A percentile compares a stretch with the other conserved stretches of the same genome.
phyloP scores from a whole-genome alignment of 2,329 filamentous ascomycete species.

The Arthroderma uncinatum region DNA sequence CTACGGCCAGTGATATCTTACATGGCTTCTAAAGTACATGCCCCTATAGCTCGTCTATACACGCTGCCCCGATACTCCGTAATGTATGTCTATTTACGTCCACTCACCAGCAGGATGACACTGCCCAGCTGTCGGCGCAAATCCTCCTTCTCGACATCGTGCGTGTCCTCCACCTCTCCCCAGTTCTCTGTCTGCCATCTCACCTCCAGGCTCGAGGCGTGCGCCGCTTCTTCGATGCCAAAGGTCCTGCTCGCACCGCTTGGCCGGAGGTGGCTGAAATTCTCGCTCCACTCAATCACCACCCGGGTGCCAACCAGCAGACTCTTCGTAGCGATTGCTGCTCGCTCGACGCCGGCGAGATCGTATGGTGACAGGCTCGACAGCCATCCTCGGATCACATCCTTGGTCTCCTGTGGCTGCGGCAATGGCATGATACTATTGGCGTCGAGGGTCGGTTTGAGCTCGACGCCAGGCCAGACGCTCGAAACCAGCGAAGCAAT shows the following conservation, averaged over 20 bases:
- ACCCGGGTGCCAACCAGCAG: slow-evolving; percentile 65
- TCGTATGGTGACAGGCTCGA: slow-evolving; percentile 62
- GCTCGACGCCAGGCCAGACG: slow-evolving; percentile 74
- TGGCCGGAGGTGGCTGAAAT: slow-evolving; percentile 46
- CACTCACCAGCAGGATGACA: slow-evolving; percentile 67
- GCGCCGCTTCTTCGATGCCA: slow-evolving; percentile 70
- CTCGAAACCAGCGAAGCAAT: slow-evolving; percentile 58
- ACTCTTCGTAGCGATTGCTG: slow-evolving; percentile 75
- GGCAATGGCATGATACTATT: slow-evolving; percentile 62
- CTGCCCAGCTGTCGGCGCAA: slow-evolving; percentile 77
- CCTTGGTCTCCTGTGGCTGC: slow-evolving; percentile 63
- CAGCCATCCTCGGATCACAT: slow-evolving; percentile 70
- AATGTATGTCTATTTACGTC: slow-evolving; percentile 22
- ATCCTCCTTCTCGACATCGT: slow-evolving; percentile 92
- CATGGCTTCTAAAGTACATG: not conserved
- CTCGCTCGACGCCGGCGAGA: slow-evolving; percentile 75
- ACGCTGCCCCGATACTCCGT: slow-evolving; percentile 13
- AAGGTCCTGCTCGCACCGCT: slow-evolving; percentile 41
- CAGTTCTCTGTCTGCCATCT: slow-evolving; percentile 81
- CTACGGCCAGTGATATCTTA: no score
- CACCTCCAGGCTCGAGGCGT: slow-evolving; percentile 70
- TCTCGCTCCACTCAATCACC: slow-evolving; percentile 77
- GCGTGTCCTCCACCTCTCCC: slow-evolving; percentile 96
- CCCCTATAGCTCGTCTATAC: not conserved
- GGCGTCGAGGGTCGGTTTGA: slow-evolving; percentile 68